Conservation (phyloP, 1,284 basidiomycete genomes). For the Thecaphora thlaspeos region DNA sequence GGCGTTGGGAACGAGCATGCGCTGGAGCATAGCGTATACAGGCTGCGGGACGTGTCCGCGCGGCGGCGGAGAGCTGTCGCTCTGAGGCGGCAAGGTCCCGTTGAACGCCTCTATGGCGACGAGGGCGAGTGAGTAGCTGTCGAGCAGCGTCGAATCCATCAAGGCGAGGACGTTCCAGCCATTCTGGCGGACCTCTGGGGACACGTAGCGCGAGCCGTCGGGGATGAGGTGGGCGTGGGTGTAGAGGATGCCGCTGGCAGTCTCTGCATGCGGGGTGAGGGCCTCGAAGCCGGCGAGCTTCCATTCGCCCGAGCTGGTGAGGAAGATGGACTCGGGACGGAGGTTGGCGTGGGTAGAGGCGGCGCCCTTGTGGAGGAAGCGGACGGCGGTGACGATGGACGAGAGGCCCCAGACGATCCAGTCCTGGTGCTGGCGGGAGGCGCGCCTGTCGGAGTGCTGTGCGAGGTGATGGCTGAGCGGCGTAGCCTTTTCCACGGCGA, state of each 20-base stretch:
- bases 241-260: conserved; percentile 48
- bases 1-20: conserved; percentile 82
- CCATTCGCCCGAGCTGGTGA: conserved; percentile 85
- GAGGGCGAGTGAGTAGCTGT: conserved; percentile 48
- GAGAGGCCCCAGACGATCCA: conserved; percentile 94
- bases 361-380: conserved; percentile 77
- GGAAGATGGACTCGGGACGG: conserved; percentile 75
- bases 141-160: conserved; percentile 30
- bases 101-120: conserved; percentile 51
- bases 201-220: conserved; percentile 58
- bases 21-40: conserved; percentile 80
- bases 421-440: conserved; percentile 64
- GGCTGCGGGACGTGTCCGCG: conserved; percentile 74
- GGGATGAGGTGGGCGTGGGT: conserved; percentile 47
- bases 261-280: conserved; percentile 64
- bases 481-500: conserved; percentile 88
- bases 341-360: conserved; percentile 77
- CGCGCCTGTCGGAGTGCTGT: conserved; percentile 59
- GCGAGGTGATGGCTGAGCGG: conserved; percentile 70
- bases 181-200: conserved; percentile 86
- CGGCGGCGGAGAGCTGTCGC: conserved; percentile 70
- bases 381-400: conserved; percentile 80
- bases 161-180: conserved; percentile 64
- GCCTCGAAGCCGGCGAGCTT: conserved; percentile 91
- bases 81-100: conserved; percentile 61